phyloP scores from a whole-genome alignment of 345 rosid genomes.

The Angophora floribunda region DNA sequence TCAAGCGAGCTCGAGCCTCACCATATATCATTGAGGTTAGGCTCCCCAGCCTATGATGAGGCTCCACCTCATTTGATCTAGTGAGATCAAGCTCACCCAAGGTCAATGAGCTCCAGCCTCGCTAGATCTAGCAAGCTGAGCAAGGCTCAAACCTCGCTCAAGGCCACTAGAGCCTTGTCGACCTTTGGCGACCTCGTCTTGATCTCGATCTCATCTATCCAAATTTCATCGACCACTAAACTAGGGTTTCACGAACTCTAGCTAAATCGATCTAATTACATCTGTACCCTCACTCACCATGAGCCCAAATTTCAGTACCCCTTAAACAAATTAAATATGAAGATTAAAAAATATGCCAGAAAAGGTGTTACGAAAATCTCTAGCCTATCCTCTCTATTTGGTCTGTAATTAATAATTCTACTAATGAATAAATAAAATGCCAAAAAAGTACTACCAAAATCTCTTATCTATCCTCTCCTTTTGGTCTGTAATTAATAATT shows the following conservation, averaged over 20 bases:
- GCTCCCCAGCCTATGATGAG: too few relatives aligned
- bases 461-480: background rate
- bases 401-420: background rate
- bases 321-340: background rate
- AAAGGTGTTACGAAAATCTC: background rate
- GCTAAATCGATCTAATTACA: background rate
- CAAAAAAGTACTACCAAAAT: background rate
- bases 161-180: too few relatives aligned
- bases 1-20: too few relatives aligned
- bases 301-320: too few relatives aligned
- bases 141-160: too few relatives aligned
- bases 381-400: background rate
- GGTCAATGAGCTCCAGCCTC: too few relatives aligned
- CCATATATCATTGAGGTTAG: too few relatives aligned
- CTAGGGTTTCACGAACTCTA: background rate
- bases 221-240: background rate
- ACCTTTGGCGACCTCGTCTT: too few relatives aligned
- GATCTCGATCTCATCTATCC: background rate
- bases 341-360: background rate
- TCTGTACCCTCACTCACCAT: too few relatives aligned
- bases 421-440: background rate
- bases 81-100: too few relatives aligned
- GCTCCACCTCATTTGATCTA: too few relatives aligned
- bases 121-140: too few relatives aligned
- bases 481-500: background rate